Base-by-base conservation (phyloP, 768 basidiomycete genomes). In the Crucibulum laeve region DNA sequence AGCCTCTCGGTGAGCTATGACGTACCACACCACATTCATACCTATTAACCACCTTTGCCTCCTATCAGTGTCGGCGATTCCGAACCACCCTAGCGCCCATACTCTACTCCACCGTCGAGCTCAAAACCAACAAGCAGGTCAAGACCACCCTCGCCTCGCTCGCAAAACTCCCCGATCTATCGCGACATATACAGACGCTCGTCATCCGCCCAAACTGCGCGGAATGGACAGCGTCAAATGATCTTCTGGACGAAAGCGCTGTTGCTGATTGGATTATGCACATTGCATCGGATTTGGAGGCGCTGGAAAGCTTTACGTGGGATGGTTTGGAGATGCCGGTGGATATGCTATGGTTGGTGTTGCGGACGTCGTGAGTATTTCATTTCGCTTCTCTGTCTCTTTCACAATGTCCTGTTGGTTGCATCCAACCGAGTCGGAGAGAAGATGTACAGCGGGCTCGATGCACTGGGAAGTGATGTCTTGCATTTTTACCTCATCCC, bases 61-160 rank as follows among this genome's bases (percentile, higher is more conserved):
- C 24, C 25, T 25, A 26, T 17, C 33, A 68, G 66, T 64, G 62
- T 33, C 59, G 50, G 32, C 54, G 56, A 15, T 55, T 61, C 19
- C 56, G 55, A n/a, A 41, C 42, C 4, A 43, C 56, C 10, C 50
- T 68, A 6, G 47, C 56, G 4, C 60, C 64, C 3, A 50, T 53
- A n/a, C 58, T 68, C 35, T 68, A 62, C 44, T 39, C 50, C 17
- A 56, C 52, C n/a, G 55, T 66, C n/a, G 64, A 68, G 33, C 58
- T 68, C 19, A 60, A 53, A 37, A 59, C 60, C 24, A 68, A 66
- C 47, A 58, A 53, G 33, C 59, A 62, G 21, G 64, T 61, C 51
- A 65, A 61, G 46, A 43, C 52, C 10, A 49, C 59, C 2, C 53
- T 68, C 4, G 53, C 59, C 43, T 82, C 82, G 2, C 78, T 93